Evolutionary conservation across 2,329 filamentous ascomycete species (phyloP).

Genomic region (Aspergillus phoenicis): DNA sequence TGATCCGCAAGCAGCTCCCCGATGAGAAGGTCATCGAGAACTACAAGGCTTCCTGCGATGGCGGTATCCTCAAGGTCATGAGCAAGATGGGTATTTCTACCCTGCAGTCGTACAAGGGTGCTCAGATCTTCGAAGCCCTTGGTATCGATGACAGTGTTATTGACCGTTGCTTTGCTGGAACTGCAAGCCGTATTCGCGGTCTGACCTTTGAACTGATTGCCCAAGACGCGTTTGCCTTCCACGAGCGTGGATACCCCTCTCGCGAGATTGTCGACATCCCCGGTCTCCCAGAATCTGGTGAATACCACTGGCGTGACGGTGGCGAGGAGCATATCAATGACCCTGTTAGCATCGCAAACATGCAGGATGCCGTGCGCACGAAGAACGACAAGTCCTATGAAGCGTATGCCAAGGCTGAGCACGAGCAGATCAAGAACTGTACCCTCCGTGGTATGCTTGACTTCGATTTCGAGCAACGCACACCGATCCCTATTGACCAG

Average conservation of each 20-base stretch:
- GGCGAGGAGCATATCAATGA: constrained; percentile 96
- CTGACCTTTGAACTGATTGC: constrained; percentile 92
- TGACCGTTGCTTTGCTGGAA: constrained; percentile 92
- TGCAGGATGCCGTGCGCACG: constrained; percentile 91
- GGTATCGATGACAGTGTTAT: constrained; percentile 91
- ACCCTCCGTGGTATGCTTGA: constrained; percentile 92
- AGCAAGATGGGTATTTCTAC: constrained; percentile 99
- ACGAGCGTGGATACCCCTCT: constrained; percentile 88
- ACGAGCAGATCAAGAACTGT: constrained; percentile 95
- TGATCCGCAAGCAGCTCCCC: constrained; percentile 86
- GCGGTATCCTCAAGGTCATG: constrained; percentile 98
- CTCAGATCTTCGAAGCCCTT: constrained; percentile 95
- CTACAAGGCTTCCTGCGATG: constrained; percentile 95
- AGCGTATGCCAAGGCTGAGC: constrained; percentile 88
- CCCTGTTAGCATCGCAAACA: constrained; percentile 90
- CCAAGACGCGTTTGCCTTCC: constrained; percentile 90
- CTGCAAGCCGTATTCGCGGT: constrained; percentile 90
- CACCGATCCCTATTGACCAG: constrained; percentile 88
- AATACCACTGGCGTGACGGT: constrained; percentile 98
- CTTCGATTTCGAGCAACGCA: constrained; percentile 88
- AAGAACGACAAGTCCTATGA: constrained; percentile 99
- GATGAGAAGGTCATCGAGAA: constrained; percentile 86
- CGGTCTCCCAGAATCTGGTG: constrained; percentile 86
- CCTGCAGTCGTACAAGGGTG: constrained; percentile 93
- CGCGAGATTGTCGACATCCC: constrained; percentile 74